Evolutionary conservation across 169 alveolate species (phyloP), one percentile per base, ranked within the genome.

Genomic region (Cryptosporidium muris): DNA sequence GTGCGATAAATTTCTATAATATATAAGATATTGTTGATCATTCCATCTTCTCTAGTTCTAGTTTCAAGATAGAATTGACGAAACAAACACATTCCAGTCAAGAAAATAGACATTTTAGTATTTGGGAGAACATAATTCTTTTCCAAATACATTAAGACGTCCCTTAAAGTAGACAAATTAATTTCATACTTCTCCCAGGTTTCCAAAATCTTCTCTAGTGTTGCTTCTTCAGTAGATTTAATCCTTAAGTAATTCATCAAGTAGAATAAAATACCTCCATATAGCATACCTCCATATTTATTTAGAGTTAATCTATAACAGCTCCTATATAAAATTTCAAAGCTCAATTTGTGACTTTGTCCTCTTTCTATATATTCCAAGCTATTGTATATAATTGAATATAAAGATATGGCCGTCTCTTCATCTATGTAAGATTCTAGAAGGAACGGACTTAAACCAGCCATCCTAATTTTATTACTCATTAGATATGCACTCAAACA

Each of bases 231-330:
- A 3, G 45, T 60, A n/a, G 11, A 49, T 66, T 45, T 43, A 42
- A 40, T 60, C 1, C 2, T 64, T 12, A 74, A 45, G 63, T 58
- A 45, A n/a, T 58, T 60, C n/a, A 60, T 43, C 16, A 74, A 43
- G 48, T 58, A 74, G 43, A 58, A 40, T 25, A 74, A 53, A 38
- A 74, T 48, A 5, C 85, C 85, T 9, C 85, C 60, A 49, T 74
- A 74, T 4, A 74, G 68, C 85, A 74, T 74, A 4, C 74, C 85
- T 42, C 85, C 85, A 74, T 74, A 74, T 3, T 53, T 74, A 54
- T 74, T 74, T 43, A 74, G 43, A 25, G 85, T 74, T 58, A 74
- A 68, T 58, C 49, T 74, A 58, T 74, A 74, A 37, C 85, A 74
- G n/a, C 65, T 74, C 60, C 85, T 74, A 43, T 74, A 74, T 74